Base-by-base conservation (phyloP, 768 basidiomycete species). In the Clavaria fumosa region DNA sequence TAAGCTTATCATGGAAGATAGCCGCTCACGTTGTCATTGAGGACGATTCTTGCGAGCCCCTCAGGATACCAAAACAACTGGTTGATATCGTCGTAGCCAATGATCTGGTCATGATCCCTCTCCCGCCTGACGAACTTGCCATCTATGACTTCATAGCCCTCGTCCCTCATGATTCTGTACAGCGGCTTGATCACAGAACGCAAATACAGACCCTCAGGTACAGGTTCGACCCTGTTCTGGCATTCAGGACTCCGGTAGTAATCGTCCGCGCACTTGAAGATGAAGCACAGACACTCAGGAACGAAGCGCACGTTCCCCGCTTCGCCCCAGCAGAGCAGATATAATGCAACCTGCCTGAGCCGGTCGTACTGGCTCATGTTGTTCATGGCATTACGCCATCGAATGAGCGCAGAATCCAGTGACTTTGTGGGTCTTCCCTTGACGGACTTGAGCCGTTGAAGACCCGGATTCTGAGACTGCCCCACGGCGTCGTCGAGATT, bases 21-120 rank as follows among this genome's bases (percentile, higher is more conserved):
- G n/a, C 47, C 12, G 59, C 74, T 40, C 47, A 90, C 88, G 50
- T 82, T 84, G 55, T 96, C 89, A 23, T 64, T 67, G 21, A 97
- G 69, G 10, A 89, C 76, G 47, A 99, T 96, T 48, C 85, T 80
- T 1, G 86, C 82, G 37, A 99, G 70, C 35, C 95, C 95, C 56
- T 99, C 95, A 2, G 95, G 95, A 56, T 97, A 99, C 95, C 95
- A 99, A 62, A 99, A 99, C 17, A 97, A 64, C 52, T 99, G 95
- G 56, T 99, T 99, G 62, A 99, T 86, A 55, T 99, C 95, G 56
- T 99, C 95, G 54, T 99, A 99, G n/a, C 95, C 95, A 48, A 97
- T 90, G 54, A 96, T 85, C 48, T 88, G 66, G 43, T 89, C 74
- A 58, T 97, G 95, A 50, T 97, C 95, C 58, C 70, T 84, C 67